These are phyloP conservation scores for Aspergillus amoenus DNA, from an alignment of 2,329 filamentous ascomycete species.

Conservation along the genomic window DNA sequence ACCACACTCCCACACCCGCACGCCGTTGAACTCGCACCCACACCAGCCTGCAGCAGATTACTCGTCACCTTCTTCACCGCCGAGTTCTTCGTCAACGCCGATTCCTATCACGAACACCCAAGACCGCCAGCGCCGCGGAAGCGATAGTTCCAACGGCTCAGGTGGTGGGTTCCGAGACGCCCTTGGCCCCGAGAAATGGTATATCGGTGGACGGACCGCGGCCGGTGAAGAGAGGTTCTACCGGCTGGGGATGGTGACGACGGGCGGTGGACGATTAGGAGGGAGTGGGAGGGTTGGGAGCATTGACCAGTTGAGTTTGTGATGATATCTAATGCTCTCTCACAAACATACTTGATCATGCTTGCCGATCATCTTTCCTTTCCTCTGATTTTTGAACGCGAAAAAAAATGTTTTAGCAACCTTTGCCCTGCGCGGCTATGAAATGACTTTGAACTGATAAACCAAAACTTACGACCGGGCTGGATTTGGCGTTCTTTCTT, in stretches of 20 bases:
- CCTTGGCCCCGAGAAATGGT: conserved; percentile 51
- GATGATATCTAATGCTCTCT: conserved; percentile 13
- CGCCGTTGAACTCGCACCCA: conserved; percentile 35
- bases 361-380: background rate
- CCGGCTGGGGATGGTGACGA: conserved; percentile 48
- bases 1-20: conserved; percentile 23
- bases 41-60: conserved; percentile 37
- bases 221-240: conserved; percentile 51
- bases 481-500: background rate
- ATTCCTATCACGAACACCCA: conserved; percentile 36
- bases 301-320: conserved; percentile 51
- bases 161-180: conserved; percentile 50
- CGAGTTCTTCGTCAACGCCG: conserved; percentile 34
- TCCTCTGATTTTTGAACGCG: background rate
- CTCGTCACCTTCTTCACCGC: conserved; percentile 33
- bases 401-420: too few relatives aligned
- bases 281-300: conserved; percentile 46
- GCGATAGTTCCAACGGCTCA: conserved; percentile 48
- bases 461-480: background rate
- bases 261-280: conserved; percentile 42
- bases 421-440: background rate
- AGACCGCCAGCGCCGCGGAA: conserved; percentile 46
- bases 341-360: background rate
- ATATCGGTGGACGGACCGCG: conserved; percentile 49
- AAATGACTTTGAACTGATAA: background rate